These are phyloP conservation scores for Dactylella cylindrospora DNA, from an alignment of 2,329 filamentous ascomycete species.

Conservation along the genomic window DNA sequence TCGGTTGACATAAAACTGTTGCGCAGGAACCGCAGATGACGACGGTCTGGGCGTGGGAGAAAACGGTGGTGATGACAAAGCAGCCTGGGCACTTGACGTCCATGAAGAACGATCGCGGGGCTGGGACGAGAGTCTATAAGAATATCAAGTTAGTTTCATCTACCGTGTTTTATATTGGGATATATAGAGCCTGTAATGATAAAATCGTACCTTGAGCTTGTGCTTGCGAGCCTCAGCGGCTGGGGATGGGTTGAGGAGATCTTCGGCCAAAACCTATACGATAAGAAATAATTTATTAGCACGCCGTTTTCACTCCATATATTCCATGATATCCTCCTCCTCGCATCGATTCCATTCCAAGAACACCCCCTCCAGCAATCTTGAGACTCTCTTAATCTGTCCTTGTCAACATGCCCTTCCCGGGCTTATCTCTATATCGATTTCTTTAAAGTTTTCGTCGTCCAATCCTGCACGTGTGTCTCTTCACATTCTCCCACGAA, in stretches of 20 bases:
- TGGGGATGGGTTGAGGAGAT: constrained; percentile 98
- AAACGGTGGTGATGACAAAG: constrained; percentile 99
- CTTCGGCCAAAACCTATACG: constrained; percentile 95
- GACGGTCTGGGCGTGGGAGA: constrained; percentile 99
- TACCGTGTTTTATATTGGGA: constrained; percentile 9
- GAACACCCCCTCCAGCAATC: not conserved
- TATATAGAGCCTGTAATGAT: constrained; percentile 13
- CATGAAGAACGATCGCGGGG: constrained; percentile 99
- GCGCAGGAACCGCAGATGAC: constrained; percentile 99
- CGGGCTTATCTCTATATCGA: constrained; percentile 1
- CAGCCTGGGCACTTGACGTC: constrained; percentile 99
- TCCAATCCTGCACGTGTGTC: constrained; percentile 16
- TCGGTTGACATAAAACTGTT: constrained; percentile 98
- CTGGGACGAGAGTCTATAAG: constrained; percentile 81
- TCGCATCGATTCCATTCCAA: not conserved
- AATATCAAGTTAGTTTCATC: constrained; percentile 25
- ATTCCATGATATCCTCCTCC: not conserved
- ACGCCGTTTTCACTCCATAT: not conserved
- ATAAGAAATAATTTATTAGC: constrained; percentile 44
- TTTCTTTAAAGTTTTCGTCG: not conserved
- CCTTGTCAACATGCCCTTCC: no score
- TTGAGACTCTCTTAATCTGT: not conserved
- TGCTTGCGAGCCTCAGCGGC: constrained; percentile 99
- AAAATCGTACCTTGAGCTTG: constrained; percentile 92
- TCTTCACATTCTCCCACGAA: constrained; percentile 17